Conservation (phyloP, 495 filamentous ascomycete genomes). For the Penicilliopsis zonata region DNA sequence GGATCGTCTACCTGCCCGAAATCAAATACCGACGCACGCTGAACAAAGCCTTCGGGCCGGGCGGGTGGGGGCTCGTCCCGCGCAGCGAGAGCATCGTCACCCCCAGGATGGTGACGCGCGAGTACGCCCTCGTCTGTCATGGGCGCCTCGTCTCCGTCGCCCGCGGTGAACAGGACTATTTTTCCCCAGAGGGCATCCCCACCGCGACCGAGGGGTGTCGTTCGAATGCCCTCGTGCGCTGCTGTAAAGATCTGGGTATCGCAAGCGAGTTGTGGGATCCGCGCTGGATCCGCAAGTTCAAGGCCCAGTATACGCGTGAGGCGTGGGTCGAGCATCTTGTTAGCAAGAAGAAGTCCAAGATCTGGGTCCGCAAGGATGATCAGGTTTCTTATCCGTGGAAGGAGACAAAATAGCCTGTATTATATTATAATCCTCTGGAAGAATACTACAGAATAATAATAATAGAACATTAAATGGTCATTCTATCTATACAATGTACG, state of each 20-base stretch:
- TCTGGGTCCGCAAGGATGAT: slow-evolving; percentile 81
- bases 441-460: no score
- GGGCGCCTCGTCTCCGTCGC: slow-evolving; percentile 86
- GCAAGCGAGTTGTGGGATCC: slow-evolving; percentile 97
- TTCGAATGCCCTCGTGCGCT: slow-evolving; percentile 91
- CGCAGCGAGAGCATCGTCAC: slow-evolving; percentile 86
- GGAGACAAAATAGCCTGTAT: slow-evolving; percentile 42
- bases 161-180: slow-evolving; percentile 92
- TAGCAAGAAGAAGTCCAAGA: slow-evolving; percentile 78
- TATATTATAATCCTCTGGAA: no score
- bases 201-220: slow-evolving; percentile 95
- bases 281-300: slow-evolving; percentile 66
- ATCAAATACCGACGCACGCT: slow-evolving; percentile 95
- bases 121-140: slow-evolving; percentile 85
- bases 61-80: slow-evolving; percentile 89
- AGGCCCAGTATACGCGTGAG: slow-evolving; percentile 59
- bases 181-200: slow-evolving; percentile 83
- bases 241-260: slow-evolving; percentile 94
- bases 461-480: no score
- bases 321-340: slow-evolving; percentile 70
- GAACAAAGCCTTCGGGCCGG: slow-evolving; percentile 85
- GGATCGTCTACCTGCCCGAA: slow-evolving; percentile 92
- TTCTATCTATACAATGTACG: no score
- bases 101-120: slow-evolving; percentile 75
- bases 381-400: slow-evolving; percentile 69